phyloP scores from a whole-genome alignment of 2,329 filamentous ascomycete genomes.

The Falciphora oryzae region DNA sequence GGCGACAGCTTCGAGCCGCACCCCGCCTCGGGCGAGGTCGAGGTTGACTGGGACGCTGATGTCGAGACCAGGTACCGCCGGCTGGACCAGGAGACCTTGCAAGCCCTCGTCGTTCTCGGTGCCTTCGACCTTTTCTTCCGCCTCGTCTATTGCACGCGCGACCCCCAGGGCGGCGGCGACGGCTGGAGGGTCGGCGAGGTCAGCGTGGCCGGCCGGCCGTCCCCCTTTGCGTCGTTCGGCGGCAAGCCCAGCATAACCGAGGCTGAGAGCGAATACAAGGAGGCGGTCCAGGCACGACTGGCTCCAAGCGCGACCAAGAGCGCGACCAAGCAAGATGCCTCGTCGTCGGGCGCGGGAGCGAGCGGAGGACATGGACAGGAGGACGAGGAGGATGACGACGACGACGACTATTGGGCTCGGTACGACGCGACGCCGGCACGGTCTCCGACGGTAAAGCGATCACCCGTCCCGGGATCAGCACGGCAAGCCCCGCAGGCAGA shows the following conservation, averaged over 20 bases:
- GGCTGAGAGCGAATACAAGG: slow-evolving; percentile 51
- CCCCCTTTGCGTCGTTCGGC: slow-evolving; percentile 49
- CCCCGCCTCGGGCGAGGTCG: slow-evolving; percentile 72
- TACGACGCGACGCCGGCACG: slow-evolving; percentile 67
- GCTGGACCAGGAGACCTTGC: slow-evolving; percentile 70
- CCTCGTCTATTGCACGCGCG: slow-evolving; percentile 64
- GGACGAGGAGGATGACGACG: slow-evolving; percentile 50
- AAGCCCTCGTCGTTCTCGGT: slow-evolving; percentile 56
- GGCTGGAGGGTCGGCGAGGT: slow-evolving; percentile 72
- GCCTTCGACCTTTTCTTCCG: slow-evolving; percentile 56
- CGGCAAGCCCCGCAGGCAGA: background rate
- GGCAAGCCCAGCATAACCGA: slow-evolving; percentile 47
- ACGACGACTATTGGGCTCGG: slow-evolving; percentile 74
- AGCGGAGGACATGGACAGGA: slow-evolving; percentile 5
- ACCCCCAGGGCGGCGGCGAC: slow-evolving; percentile 53
- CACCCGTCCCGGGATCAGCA: slow-evolving; percentile 48
- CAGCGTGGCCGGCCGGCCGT: slow-evolving; percentile 49
- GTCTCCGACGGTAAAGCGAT: slow-evolving; percentile 56
- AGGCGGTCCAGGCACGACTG: background rate
- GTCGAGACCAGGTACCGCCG: slow-evolving; percentile 58
- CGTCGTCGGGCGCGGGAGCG: slow-evolving; percentile 15
- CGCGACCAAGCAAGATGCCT: background rate
- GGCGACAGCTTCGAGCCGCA: slow-evolving; percentile 69
- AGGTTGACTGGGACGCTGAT: slow-evolving; percentile 63
- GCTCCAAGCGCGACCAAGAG: background rate